These are phyloP conservation scores for Boletellus deceptivus DNA, from an alignment of 1,284 basidiomycete species.

Conservation along the genomic window DNA sequence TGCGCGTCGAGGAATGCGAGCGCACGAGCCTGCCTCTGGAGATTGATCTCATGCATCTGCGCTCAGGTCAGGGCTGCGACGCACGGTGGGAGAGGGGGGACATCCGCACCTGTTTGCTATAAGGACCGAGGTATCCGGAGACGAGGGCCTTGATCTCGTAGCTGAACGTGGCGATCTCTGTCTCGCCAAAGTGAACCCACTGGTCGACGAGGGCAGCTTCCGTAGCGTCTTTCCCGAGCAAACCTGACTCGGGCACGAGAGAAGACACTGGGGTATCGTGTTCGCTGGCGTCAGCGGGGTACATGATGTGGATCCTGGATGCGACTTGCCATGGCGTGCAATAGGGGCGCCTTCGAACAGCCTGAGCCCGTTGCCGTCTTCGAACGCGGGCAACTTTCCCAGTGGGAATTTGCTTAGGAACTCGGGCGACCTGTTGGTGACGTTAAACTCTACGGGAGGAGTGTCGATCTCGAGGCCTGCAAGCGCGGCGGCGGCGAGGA, in stretches of 20 bases:
- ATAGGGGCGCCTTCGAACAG: slow-evolving; percentile 58
- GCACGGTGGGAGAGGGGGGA: neutral
- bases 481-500: slow-evolving; percentile 22
- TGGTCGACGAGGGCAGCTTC: slow-evolving; percentile 53
- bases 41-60: slow-evolving; percentile 28
- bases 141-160: slow-evolving; percentile 20
- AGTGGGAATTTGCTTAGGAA: slow-evolving; percentile 48
- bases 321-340: slow-evolving; percentile 54
- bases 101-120: slow-evolving; percentile 27
- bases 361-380: slow-evolving; percentile 47
- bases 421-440: slow-evolving; percentile 42
- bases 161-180: slow-evolving; percentile 38
- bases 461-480: slow-evolving; percentile 29
- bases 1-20: slow-evolving; percentile 47
- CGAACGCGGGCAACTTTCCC: slow-evolving; percentile 55
- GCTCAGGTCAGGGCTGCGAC: neutral
- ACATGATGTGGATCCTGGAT: no score
- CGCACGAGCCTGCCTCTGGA: slow-evolving; percentile 27
- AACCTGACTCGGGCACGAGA: slow-evolving; percentile 49
- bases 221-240: slow-evolving; percentile 46
- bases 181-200: slow-evolving; percentile 53
- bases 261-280: slow-evolving; percentile 40
- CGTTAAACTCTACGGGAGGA: slow-evolving; percentile 21
- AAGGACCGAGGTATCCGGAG: slow-evolving; percentile 21
- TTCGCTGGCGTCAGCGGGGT: neutral